Evolutionary conservation across 1,284 basidiomycete species (phyloP).

Genomic region (Malassezia arunalokei): DNA sequence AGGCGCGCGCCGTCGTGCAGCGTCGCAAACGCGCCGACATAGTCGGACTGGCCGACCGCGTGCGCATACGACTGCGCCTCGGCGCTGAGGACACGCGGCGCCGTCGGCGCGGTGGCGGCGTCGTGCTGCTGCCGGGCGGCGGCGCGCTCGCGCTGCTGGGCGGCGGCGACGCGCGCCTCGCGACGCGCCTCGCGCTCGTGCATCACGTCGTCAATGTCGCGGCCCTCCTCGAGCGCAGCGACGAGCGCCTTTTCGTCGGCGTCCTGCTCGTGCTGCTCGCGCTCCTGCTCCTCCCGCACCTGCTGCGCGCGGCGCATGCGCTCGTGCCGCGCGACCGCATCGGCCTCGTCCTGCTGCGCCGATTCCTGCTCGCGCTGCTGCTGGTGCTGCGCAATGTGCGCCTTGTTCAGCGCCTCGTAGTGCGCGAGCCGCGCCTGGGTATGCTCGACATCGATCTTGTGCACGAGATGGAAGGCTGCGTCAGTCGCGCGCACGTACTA

Average conservation of each 20-base stretch:
- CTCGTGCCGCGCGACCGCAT: constrained; percentile 24
- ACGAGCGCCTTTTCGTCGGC: constrained; percentile 34
- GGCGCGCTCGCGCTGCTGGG: constrained; percentile 3
- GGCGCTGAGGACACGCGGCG: constrained; percentile 17
- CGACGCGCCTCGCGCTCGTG: constrained; percentile 21
- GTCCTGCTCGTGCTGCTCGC: constrained; percentile 23
- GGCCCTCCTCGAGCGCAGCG: constrained; percentile 27
- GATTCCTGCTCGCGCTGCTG: constrained; percentile 30
- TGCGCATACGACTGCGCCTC: constrained; percentile 8
- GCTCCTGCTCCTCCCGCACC: constrained; percentile 28
- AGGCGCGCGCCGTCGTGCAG: constrained; percentile 26
- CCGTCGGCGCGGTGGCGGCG: constrained; percentile 16
- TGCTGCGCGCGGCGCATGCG: constrained; percentile 27
- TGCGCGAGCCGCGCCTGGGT: constrained; percentile 72
- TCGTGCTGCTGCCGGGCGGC: constrained; percentile 23
- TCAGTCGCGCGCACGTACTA: constrained; percentile 52
- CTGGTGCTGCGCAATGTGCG: constrained; percentile 24
- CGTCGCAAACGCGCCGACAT: constrained; percentile 32
- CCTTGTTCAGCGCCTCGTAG: constrained; percentile 53
- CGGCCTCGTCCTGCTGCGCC: constrained; percentile 22
- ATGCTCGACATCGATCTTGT: constrained; percentile 69
- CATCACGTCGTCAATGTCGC: constrained; percentile 27
- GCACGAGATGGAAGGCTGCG: constrained; percentile 84
- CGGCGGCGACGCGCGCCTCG: constrained; percentile 10
- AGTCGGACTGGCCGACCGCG: constrained; percentile 20